Evolutionary conservation across 164 flowering plant species (phyloP).

Genomic region (Annona squamosa): DNA sequence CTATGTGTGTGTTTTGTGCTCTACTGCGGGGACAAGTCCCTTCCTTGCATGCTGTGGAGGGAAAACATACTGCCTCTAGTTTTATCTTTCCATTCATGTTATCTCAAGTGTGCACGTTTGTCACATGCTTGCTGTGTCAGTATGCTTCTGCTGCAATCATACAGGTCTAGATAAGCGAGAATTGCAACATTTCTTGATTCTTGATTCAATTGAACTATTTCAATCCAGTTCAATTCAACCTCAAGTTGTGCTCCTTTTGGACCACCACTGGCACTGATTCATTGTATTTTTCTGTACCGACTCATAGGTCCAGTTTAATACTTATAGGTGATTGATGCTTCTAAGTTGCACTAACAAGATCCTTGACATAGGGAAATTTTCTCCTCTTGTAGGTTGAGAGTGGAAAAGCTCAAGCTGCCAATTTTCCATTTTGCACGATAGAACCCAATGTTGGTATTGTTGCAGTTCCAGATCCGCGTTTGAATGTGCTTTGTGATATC

Average conservation of each 20-base stretch:
- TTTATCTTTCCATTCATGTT: neutral
- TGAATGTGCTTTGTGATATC: conserved; percentile 71
- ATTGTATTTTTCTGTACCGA: neutral
- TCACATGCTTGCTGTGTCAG: no score
- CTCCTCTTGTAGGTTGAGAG: conserved; percentile 69
- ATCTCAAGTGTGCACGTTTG: no score
- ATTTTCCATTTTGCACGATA: conserved; percentile 96
- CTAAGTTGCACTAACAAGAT: neutral
- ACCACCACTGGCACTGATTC: neutral
- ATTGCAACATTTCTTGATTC: neutral
- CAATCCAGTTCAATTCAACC: neutral
- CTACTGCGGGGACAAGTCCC: neutral
- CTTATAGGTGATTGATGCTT: neutral
- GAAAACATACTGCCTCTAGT: neutral
- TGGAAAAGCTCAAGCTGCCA: conserved; percentile 99
- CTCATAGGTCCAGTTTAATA: neutral
- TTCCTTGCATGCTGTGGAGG: neutral
- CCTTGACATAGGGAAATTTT: neutral
- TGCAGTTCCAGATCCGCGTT: conserved; percentile 90
- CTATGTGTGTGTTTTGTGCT: no score
- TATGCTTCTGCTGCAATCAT: no score
- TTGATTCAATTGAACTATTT: neutral
- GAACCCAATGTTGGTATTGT: conserved; percentile 98
- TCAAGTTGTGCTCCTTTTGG: neutral
- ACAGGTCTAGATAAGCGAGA: no score